Base-by-base conservation (phyloP, 176 grass and related monocot species). In the Oryza punctata region DNA sequence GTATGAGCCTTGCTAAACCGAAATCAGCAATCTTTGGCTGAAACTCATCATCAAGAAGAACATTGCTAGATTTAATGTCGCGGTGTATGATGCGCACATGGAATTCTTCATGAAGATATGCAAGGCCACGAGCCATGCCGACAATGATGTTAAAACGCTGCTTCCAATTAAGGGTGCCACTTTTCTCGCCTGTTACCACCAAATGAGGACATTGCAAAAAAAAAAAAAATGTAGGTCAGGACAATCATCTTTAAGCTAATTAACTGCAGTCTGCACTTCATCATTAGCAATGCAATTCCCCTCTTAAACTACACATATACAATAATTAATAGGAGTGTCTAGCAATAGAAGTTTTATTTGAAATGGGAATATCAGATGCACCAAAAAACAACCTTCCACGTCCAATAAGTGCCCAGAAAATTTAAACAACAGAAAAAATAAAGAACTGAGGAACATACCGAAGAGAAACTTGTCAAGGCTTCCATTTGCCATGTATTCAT, bases 11-110 rank as follows among this genome's bases (percentile, higher is more conserved):
- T 30, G 91, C 94, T 50, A 97, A 81, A 59, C 91, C 91, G 80
- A 94, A 97, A 91, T 97, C 94, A 28, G 88, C 87, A 71, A 97
- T 91, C 82, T 90, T 94, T 19, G 94, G 82, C 75, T 91, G 82
- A 54, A 97, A 90, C 59, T 94, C 78, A 29, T 91, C 87, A 76
- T 97, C 94, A 67, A 95, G 93, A 78, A 97, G 85, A 73, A 92
- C 68, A 76, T 94, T 94, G 68, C 93, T 90, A 41, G 87, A 90
- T 61, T 97, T 97, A 71, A 91, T 97, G 61, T 97, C 94, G 44
- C 94, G 94, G 75, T 97, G 94, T 87, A 97, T 97, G 77, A 97
- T 97, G 65, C 94, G 86, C 12, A 93, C 89, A 72, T 97, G 89
- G 59, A 94, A 97, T 68, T 97, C 91, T 37, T 97, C 87, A 81